These are phyloP conservation scores for Dalbergia cultrata DNA, from an alignment of 306 rosid genomes.

Conservation along the genomic window DNA sequence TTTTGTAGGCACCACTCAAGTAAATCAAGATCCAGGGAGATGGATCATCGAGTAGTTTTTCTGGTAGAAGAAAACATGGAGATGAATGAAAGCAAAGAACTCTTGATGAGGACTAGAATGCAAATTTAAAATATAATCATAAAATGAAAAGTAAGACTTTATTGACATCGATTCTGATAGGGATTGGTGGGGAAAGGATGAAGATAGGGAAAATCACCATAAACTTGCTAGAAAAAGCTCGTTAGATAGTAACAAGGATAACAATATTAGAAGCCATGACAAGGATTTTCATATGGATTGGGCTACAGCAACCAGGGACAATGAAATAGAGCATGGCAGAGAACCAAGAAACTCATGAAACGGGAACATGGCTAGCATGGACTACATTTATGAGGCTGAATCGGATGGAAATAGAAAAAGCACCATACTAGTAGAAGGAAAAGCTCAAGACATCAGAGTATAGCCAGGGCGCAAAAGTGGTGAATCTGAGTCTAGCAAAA, in stretches of 20 bases:
- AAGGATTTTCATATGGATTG: slow-evolving; percentile 50
- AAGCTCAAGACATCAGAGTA: slow-evolving; percentile 45
- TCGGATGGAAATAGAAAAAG: slow-evolving; percentile 37
- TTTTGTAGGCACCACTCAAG: slow-evolving; percentile 59
- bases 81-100: slow-evolving; percentile 48
- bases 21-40: slow-evolving; percentile 71
- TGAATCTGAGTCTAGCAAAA: slow-evolving; percentile 44
- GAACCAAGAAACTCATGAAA: background rate
- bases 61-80: slow-evolving; percentile 55
- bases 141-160: slow-evolving; percentile 53
- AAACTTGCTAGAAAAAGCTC: slow-evolving; percentile 45
- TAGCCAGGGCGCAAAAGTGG: slow-evolving; percentile 27
- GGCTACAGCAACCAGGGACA: background rate
- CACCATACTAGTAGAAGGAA: slow-evolving; percentile 43
- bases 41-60: slow-evolving; percentile 47
- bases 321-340: background rate
- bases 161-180: slow-evolving; percentile 52
- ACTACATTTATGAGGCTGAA: slow-evolving; percentile 42
- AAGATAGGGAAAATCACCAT: slow-evolving; percentile 44
- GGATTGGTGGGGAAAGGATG: slow-evolving; percentile 57
- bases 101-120: slow-evolving; percentile 50
- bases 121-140: slow-evolving; percentile 37
- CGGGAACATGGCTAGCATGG: slow-evolving; percentile 24
- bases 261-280: slow-evolving; percentile 44
- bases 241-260: slow-evolving; percentile 39